Percentiles rank a stretch among this genome's conserved stretches.
These are phyloP conservation scores for Potentilla sterilis DNA, from an alignment of 306 rosid genomes.

Conservation along the genomic window DNA sequence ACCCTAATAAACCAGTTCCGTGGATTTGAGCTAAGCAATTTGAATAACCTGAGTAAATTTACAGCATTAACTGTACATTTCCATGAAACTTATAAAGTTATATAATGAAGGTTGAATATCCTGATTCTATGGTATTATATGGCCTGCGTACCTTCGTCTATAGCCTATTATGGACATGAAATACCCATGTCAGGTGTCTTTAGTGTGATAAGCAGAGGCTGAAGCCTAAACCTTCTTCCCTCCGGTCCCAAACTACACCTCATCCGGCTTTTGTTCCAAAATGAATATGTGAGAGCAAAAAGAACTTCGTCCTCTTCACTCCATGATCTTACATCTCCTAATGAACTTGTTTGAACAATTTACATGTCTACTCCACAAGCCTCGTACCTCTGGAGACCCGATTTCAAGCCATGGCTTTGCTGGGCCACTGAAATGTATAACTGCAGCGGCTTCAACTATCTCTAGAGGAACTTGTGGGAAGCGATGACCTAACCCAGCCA, in stretches of 20 bases:
- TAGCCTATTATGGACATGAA: slow-evolving; percentile 55
- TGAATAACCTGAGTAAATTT: slow-evolving; percentile 22
- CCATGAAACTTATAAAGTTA: slow-evolving; percentile 19
- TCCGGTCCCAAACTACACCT: slow-evolving; percentile 45
- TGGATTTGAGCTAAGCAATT: slow-evolving; percentile 15
- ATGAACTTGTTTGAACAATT: slow-evolving; percentile 66
- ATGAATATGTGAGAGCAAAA: slow-evolving; percentile 42
- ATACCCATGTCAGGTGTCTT: slow-evolving; percentile 25
- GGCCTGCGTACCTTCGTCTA: slow-evolving; percentile 42
- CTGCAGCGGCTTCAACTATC: slow-evolving; percentile 55
- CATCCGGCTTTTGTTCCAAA: slow-evolving; percentile 35
- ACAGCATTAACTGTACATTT: slow-evolving; percentile 30
- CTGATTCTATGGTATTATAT: slow-evolving; percentile 37
- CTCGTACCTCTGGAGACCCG: slow-evolving; percentile 67
- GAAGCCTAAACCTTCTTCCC: slow-evolving; percentile 98
- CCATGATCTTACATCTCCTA: slow-evolving; percentile 66
- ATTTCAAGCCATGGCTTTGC: slow-evolving; percentile 98
- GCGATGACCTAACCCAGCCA: slow-evolving; percentile 59
- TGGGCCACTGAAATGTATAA: slow-evolving; percentile 87
- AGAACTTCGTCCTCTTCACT: slow-evolving; percentile 53
- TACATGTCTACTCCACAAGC: slow-evolving; percentile 71
- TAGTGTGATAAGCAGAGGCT: slow-evolving; percentile 62
- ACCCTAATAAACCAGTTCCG: slow-evolving; percentile 2
- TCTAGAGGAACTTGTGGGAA: slow-evolving; percentile 33
- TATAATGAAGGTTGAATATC: slow-evolving; percentile 31